Percentiles rank a stretch among this genome's conserved stretches.
These are phyloP conservation scores for Vitis hybrid DNA, from an alignment of 177 flowering plant species.

Conservation along the genomic window DNA sequence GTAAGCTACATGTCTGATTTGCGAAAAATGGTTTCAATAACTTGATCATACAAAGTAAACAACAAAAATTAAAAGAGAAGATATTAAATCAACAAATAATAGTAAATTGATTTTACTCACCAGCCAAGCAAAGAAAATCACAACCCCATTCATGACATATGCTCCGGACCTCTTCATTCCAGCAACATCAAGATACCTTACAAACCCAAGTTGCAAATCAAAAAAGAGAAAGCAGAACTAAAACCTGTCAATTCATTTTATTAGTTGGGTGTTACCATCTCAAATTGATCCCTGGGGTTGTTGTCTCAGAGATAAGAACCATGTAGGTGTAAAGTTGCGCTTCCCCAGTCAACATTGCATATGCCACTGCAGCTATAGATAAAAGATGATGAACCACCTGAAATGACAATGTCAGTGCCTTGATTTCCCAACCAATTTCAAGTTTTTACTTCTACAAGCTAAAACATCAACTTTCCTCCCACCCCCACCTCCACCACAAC, in stretches of 20 bases:
- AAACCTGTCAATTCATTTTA: not conserved
- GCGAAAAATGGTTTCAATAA: not conserved
- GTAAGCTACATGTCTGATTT: not conserved
- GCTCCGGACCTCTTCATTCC: slow-evolving; percentile 78
- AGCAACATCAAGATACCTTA: slow-evolving; percentile 84
- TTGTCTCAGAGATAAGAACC: slow-evolving; percentile 40
- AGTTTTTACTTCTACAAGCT: too few species aligned
- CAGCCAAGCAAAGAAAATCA: slow-evolving; percentile 80
- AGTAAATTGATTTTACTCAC: slow-evolving; percentile 32
- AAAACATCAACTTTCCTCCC: too few species aligned
- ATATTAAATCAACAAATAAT: not conserved
- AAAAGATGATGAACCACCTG: slow-evolving; percentile 39
- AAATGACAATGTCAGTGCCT: slow-evolving; percentile 4
- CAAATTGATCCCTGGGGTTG: slow-evolving; percentile 36
- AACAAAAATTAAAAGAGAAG: not conserved
- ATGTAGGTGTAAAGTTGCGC: slow-evolving; percentile 38
- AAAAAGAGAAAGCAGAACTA: not conserved
- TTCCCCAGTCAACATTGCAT: slow-evolving; percentile 32
- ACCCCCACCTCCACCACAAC: too few species aligned
- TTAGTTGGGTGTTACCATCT: slow-evolving; percentile 27
- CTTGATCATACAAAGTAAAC: not conserved
- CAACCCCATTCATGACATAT: slow-evolving; percentile 73
- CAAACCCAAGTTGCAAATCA: slow-evolving; percentile 1
- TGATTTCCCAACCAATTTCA: too few species aligned
- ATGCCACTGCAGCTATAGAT: slow-evolving; percentile 26